Evolutionary conservation across 2,329 filamentous ascomycete genomes (phyloP).

Genomic region (Celoporthe dispersa): DNA sequence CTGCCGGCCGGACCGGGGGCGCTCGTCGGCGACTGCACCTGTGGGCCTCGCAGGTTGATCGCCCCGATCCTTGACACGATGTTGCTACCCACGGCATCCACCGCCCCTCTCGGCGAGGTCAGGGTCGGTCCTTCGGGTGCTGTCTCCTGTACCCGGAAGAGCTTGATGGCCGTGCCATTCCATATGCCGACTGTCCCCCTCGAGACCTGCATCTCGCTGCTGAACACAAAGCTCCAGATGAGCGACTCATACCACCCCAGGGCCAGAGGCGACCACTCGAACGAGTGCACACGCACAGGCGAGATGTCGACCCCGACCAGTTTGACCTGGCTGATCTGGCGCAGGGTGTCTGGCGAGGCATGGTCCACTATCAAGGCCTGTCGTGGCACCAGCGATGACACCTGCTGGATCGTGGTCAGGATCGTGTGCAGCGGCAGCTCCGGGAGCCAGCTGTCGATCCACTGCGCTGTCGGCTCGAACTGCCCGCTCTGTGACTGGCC

Average conservation of each 20-base stretch:
- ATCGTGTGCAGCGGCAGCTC: conserved; percentile 88
- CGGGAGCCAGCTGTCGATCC: conserved; percentile 95
- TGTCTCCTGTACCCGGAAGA: conserved; percentile 89
- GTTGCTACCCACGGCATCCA: conserved; percentile 90
- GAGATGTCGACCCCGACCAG: conserved; percentile 76
- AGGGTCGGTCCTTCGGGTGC: conserved; percentile 79
- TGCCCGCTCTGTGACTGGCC: conserved; percentile 59
- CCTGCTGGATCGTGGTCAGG: conserved; percentile 73
- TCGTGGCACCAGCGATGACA: conserved; percentile 60
- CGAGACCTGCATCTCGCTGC: conserved; percentile 83
- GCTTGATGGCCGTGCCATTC: conserved; percentile 85
- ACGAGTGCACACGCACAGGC: conserved; percentile 79
- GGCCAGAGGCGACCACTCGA: conserved; percentile 90
- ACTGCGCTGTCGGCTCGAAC: conserved; percentile 80
- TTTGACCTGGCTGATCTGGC: conserved; percentile 62
- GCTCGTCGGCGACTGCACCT: conserved; percentile 10
- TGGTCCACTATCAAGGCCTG: conserved; percentile 49
- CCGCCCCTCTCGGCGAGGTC: conserved; percentile 83
- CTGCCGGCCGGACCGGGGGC: conserved; percentile 1
- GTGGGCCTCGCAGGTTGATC: conserved; percentile 67
- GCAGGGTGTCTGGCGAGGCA: conserved; percentile 52
- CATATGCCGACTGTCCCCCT: conserved; percentile 90
- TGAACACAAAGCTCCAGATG: conserved; percentile 92
- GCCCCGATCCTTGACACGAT: conserved; percentile 85
- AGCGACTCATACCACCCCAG: conserved; percentile 96